Evolutionary conservation across 345 rosid genomes (phyloP).

Genomic region (Gossypium anomalum): DNA sequence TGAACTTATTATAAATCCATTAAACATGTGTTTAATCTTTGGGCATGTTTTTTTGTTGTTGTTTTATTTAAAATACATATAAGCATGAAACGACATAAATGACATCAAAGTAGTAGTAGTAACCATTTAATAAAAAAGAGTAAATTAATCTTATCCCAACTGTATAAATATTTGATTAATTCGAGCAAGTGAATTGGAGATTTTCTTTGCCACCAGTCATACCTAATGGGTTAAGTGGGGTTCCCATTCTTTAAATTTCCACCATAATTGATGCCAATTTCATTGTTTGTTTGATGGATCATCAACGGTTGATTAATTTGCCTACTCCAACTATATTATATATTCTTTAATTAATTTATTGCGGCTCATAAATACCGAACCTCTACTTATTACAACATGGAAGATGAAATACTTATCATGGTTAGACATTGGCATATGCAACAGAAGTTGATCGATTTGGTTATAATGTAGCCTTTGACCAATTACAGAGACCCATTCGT

Average conservation of each 20-base stretch:
- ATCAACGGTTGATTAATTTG: neutral
- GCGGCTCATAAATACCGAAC: neutral
- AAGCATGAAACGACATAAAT: too few species aligned
- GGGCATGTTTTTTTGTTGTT: too few species aligned
- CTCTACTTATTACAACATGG: neutral
- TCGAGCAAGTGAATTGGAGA: neutral
- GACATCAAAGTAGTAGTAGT: too few species aligned
- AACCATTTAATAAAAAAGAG: too few species aligned
- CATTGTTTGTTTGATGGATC: neutral
- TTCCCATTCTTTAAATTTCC: neutral
- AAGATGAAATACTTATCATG: neutral
- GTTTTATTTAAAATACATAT: too few species aligned
- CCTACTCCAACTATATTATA: neutral
- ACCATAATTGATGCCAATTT: neutral
- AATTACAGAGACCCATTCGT: neutral
- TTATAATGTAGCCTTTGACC: neutral
- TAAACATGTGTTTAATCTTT: too few species aligned
- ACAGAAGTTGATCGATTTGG: neutral
- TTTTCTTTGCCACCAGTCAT: conserved; percentile 15
- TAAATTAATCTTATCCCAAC: too few species aligned
- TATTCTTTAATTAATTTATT: neutral
- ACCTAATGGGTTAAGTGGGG: neutral
- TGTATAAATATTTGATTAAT: too few species aligned
- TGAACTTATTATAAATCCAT: too few species aligned
- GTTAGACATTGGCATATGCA: neutral